Evolutionary conservation across 1,284 basidiomycete genomes (phyloP).

Genomic region (Apiotrichum porosum): DNA sequence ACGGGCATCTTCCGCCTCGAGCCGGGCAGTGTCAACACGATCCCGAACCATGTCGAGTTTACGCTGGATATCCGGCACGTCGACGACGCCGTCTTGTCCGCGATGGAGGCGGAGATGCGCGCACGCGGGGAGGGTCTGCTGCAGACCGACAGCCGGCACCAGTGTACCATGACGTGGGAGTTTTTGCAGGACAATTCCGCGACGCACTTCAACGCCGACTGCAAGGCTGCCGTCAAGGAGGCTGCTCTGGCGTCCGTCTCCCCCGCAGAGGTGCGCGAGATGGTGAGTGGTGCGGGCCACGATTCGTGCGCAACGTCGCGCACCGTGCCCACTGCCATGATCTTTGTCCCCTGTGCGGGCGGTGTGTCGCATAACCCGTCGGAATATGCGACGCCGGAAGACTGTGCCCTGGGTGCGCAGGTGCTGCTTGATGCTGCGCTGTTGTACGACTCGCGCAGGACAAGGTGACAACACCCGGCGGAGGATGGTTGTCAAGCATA

Average conservation of each 20-base stretch:
- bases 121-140: constrained; percentile 8
- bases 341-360: constrained; percentile 32
- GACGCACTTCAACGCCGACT: constrained; percentile 9
- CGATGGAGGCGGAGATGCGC: constrained; percentile 17
- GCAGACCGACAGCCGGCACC: background rate
- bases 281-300: constrained; percentile 24
- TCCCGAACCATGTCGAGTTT: constrained; percentile 19
- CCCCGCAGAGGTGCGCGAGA: constrained; percentile 7
- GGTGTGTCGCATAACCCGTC: constrained; percentile 31
- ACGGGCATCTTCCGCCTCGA: constrained; percentile 16
- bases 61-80: constrained; percentile 25
- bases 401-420: constrained; percentile 17
- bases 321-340: constrained; percentile 29
- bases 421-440: constrained; percentile 22
- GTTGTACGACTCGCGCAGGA: constrained; percentile 10
- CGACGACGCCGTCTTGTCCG: constrained; percentile 12
- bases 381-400: constrained; percentile 28
- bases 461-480: too few relatives aligned
- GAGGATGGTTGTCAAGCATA: too few relatives aligned
- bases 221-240: constrained; percentile 5
- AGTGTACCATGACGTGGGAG: constrained; percentile 8
- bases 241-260: constrained; percentile 6
- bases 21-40: constrained; percentile 20
- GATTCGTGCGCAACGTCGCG: constrained; percentile 22
- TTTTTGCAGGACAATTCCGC: constrained; percentile 11